Base-by-base conservation (phyloP, 768 basidiomycete species). In the Rhodotorula taiwanensis region DNA sequence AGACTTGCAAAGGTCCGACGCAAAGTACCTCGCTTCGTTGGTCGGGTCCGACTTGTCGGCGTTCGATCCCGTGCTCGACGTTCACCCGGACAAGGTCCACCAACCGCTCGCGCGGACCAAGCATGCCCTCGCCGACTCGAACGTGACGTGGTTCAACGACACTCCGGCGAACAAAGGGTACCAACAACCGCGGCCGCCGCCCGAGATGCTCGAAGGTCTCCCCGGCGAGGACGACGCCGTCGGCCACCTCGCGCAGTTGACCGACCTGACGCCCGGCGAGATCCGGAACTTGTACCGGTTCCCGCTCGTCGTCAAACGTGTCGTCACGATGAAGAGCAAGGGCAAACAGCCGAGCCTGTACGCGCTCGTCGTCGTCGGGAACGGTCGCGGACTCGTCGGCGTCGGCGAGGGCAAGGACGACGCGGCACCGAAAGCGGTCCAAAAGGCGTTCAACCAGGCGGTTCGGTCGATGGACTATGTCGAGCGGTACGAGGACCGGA, bases 291-390 rank as follows among this genome's bases (percentile, higher is more conserved):
- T 79, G 66, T 73, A 75, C 60, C 70, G 75, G 60, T 76, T 73
- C 67, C 74, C 74, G 27, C 70, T 79, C 28, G 72, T 74, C 45
- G 63, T 76, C 39, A 76, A 77, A 69, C 78, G 83, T 45, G 86
- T 93, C 70, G 83, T 83, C 7, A 86, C 89, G 65, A 93, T 97
- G 81, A 97, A 92, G 0, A 86, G 87, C 59, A 98, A 97, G 77
- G 95, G 95, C 20, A 94, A 90, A 73, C 86, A 87, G 64, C 79
- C 81, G 31, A 81, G 83, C 23, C 75, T 80, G 55, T 82, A 83
- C 55, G 77, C 79, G 43, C 80, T 88, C 67, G 81, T 84, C 67
- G 82, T 92, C 63, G 83, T 88, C 39, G 90, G 90, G 5, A 84
- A 93, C 73, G 88, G 88, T 5, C 79, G 86, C 41, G 91, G 90